Conservation (phyloP, 306 rosid species). For the Trichosanthes cucumerina region DNA sequence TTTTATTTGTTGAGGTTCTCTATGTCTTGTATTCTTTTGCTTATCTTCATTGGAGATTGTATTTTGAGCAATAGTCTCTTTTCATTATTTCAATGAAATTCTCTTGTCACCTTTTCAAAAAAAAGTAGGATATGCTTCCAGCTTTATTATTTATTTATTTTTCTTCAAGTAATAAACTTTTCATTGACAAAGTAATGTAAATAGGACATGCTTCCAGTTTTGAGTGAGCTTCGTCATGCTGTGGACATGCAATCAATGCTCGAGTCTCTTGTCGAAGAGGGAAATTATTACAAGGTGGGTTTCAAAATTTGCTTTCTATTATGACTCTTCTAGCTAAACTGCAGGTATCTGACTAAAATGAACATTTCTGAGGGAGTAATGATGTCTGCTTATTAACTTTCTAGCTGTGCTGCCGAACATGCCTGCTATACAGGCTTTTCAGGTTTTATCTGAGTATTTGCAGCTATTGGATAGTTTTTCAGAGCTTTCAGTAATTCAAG, state of each 20-base stretch:
- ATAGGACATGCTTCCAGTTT: constrained; percentile 80
- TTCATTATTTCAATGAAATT: too few relatives aligned
- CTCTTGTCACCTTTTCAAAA: too few relatives aligned
- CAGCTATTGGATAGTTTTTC: constrained; percentile 88
- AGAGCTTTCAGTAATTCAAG: constrained; percentile 80
- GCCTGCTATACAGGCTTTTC: constrained; percentile 72
- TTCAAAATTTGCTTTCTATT: constrained; percentile 14
- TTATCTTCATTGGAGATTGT: too few relatives aligned
- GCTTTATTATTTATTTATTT: background rate
- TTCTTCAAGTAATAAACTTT: constrained; percentile 10
- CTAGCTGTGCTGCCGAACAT: constrained; percentile 12
- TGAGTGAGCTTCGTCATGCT: constrained; percentile 74
- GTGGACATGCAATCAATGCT: constrained; percentile 77
- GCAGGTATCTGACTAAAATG: background rate
- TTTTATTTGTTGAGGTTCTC: too few relatives aligned
- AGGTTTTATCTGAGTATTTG: constrained; percentile 87
- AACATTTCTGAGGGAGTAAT: background rate
- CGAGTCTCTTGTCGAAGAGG: constrained; percentile 80
- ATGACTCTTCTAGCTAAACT: constrained; percentile 14
- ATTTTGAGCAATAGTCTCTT: too few relatives aligned
- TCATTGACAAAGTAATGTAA: constrained; percentile 14
- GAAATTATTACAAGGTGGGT: constrained; percentile 87
- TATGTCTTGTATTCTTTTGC: too few relatives aligned
- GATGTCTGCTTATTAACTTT: constrained; percentile 6
- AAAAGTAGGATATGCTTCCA: background rate